Evolutionary conservation across 1,284 basidiomycete species (phyloP).

Genomic region (Pascua sp.): DNA sequence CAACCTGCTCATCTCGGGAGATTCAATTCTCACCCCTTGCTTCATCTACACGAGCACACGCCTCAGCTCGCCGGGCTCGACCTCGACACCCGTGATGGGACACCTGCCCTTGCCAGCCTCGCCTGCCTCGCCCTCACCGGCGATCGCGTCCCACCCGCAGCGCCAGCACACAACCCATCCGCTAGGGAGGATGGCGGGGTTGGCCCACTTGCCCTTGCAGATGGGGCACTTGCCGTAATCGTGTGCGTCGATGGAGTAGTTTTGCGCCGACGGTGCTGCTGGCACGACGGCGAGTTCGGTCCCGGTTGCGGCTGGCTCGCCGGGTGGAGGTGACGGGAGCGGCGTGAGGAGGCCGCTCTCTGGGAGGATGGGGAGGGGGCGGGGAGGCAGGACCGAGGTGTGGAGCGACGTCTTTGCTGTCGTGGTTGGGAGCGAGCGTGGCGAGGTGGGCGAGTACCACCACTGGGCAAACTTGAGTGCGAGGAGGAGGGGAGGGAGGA

Average conservation of each 20-base stretch:
- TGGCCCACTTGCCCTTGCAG: conserved; percentile 70
- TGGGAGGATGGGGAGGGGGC: conserved; percentile 56
- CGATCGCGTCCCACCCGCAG: conserved; percentile 80
- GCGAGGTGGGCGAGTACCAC: conserved; percentile 97
- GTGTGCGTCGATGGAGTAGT: conserved; percentile 34
- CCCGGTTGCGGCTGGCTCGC: conserved; percentile 25
- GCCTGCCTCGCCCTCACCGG: conserved; percentile 54
- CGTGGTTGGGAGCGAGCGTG: conserved; percentile 67
- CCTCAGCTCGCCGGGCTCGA: conserved; percentile 74
- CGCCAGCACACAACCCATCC: conserved; percentile 97
- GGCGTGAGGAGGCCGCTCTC: conserved; percentile 26
- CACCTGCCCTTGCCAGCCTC: conserved; percentile 57
- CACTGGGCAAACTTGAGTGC: conserved; percentile 97
- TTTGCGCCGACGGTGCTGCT: conserved; percentile 47
- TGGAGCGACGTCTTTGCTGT: conserved; percentile 60
- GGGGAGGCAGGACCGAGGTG: conserved; percentile 69
- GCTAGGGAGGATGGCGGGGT: conserved; percentile 84
- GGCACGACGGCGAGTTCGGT: background rate
- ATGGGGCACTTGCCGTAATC: conserved; percentile 80
- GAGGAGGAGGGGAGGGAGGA: conserved; percentile 87
- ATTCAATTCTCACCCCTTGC: background rate
- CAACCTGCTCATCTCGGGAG: background rate
- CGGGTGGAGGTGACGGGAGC: conserved; percentile 35
- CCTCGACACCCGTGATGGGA: conserved; percentile 77
- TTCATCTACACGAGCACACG: conserved; percentile 67